Base-by-base conservation (phyloP, 2,329 filamentous ascomycete genomes). In the Ascochyta rabiei region DNA sequence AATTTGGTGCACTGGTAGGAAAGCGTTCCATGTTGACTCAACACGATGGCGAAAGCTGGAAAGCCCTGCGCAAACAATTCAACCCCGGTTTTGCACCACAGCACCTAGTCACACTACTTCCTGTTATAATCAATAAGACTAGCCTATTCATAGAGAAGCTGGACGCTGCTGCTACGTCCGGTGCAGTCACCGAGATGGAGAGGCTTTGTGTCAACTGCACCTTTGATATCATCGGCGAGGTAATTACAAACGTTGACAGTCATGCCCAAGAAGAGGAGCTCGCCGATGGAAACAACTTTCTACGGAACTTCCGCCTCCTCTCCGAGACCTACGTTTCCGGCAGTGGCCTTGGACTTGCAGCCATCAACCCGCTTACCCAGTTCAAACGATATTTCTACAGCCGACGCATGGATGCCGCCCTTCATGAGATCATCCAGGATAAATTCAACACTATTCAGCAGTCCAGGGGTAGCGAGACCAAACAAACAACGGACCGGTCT, bases 81-180 rank as follows among this genome's bases (percentile, higher is more conserved):
- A 74, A 75, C 28, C 68, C 70, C 13, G 75, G 72, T 3, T 78
- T 78, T 46, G 68, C 68, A 4, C 66, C 70, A 3, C 66, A 69
- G 31, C 73, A 77, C 55, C 50, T 78, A 4, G 59, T 71, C 34
- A 68, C 69, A 6, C 57, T 76, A 12, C 60, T 75, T 5, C 70
- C 72, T 1, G 62, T 66, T 2, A 69, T 77, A 12, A 33, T 77
- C 0, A 62, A 76, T 1, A 74, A 77, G 30, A 67, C 66, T n/a
- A 55, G 61, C 6, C 61, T 62, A 10, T 75, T 77, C 54, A 62
- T 71, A 28, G 50, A 63, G 6, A 73, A 64, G 35, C 55, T 76
- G 13, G 69, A 73, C 13, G 56, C 61, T 2, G 45, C 70, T 19
- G 72, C 71, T 4, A 47, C 48, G 10, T 63, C 62, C 2, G 65